Percentiles rank a stretch among this genome's conserved stretches.
These are phyloP conservation scores for Didymosphaeria variabile DNA, from an alignment of 2,329 filamentous ascomycete species.

Conservation along the genomic window DNA sequence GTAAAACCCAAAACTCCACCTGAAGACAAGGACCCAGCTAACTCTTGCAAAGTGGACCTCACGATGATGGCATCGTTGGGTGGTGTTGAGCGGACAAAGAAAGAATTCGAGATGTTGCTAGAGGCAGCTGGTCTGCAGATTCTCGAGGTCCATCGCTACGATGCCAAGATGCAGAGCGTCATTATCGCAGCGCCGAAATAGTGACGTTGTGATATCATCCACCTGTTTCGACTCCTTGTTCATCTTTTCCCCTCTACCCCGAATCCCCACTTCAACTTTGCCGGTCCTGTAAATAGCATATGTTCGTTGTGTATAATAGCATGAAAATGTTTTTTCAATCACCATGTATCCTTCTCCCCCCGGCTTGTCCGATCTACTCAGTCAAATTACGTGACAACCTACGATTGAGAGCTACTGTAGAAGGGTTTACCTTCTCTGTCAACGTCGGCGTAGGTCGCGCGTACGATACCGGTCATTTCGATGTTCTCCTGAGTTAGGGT, in stretches of 20 bases:
- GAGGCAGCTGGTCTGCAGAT: conserved; percentile 37
- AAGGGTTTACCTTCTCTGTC: neutral
- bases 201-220: neutral
- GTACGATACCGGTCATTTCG: neutral
- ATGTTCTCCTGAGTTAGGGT: neutral
- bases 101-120: conserved; percentile 31
- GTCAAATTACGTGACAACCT: neutral
- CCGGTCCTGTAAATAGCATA: neutral
- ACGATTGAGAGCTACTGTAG: neutral
- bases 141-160: conserved; percentile 36
- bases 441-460: neutral
- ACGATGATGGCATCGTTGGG: conserved; percentile 37
- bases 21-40: neutral
- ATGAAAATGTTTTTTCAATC: too few species aligned
- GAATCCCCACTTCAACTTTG: neutral
- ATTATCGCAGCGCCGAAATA: conserved; percentile 34
- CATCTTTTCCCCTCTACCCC: neutral
- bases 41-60: conserved; percentile 30
- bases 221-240: neutral
- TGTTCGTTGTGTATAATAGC: neutral
- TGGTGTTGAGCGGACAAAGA: conserved; percentile 36
- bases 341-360: neutral
- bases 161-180: conserved; percentile 33
- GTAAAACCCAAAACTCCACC: neutral
- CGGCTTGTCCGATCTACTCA: neutral